Percentiles rank a stretch among this genome's conserved stretches.
Conservation (phyloP, 2,329 filamentous ascomycete species). For the Hortaea werneckii region DNA sequence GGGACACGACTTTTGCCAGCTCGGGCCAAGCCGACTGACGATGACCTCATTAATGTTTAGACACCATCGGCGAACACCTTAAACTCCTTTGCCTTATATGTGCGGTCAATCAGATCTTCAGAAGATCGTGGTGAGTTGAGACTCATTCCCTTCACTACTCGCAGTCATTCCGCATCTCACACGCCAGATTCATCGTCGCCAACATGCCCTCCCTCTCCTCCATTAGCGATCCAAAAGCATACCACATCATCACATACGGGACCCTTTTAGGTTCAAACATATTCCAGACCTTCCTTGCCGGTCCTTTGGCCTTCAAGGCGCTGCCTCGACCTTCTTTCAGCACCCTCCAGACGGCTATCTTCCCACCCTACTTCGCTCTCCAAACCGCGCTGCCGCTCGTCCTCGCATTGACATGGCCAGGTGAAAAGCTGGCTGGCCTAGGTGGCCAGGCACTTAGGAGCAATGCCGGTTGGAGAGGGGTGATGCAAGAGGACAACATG, state of each 20-base stretch:
- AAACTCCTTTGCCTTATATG: too few species aligned
- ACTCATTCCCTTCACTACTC: too few species aligned
- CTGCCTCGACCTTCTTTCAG: slow-evolving; percentile 74
- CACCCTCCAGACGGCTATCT: slow-evolving; percentile 66
- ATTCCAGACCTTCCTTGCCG: slow-evolving; percentile 72
- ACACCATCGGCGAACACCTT: too few species aligned
- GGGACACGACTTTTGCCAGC: too few species aligned
- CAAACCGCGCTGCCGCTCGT: slow-evolving; percentile 66
- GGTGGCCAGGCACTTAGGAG: slow-evolving; percentile 13
- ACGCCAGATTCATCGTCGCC: neutral
- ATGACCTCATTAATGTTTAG: too few species aligned
- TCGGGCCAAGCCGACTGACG: too few species aligned
- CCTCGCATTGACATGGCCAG: slow-evolving; percentile 71
- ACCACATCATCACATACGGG: slow-evolving; percentile 66
- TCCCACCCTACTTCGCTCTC: slow-evolving; percentile 80
- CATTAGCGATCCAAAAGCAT: slow-evolving; percentile 56
- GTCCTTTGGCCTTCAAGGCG: slow-evolving; percentile 64
- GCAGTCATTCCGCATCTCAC: too few species aligned
- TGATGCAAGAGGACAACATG: slow-evolving; percentile 51
- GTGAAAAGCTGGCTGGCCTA: slow-evolving; percentile 30
- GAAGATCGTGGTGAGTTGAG: too few species aligned
- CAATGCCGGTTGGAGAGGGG: slow-evolving; percentile 18
- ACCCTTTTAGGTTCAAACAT: slow-evolving; percentile 77
- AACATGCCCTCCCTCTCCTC: slow-evolving; percentile 36
- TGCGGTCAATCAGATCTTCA: too few species aligned